Percentiles rank a stretch among this genome's conserved stretches.
Conservation (phyloP, 176 grass and related monocot species). For the barley (Hordeum vulgare) region DNA sequence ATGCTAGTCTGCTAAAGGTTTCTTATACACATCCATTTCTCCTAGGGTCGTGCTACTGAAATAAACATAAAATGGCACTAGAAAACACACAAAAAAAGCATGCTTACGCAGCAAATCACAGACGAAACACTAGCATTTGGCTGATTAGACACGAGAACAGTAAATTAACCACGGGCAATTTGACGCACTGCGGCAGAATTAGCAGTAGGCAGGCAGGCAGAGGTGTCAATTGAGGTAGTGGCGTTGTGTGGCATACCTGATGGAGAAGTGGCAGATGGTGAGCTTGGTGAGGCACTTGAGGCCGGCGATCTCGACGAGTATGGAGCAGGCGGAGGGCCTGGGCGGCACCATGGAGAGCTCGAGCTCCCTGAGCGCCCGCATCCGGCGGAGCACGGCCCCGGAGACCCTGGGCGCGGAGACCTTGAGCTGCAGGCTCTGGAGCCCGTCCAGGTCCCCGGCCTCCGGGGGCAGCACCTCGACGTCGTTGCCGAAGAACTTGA, state of each 20-base stretch:
- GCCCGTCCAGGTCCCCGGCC: slow-evolving; percentile 50
- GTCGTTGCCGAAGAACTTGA: slow-evolving; percentile 96
- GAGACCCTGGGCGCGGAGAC: slow-evolving; percentile 71
- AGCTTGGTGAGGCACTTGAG: slow-evolving; percentile 80
- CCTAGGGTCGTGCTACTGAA: neutral
- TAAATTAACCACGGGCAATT: neutral
- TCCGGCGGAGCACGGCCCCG: slow-evolving; percentile 43
- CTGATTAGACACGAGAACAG: neutral
- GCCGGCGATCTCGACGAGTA: slow-evolving; percentile 60
- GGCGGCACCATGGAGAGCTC: slow-evolving; percentile 74
- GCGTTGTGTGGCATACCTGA: slow-evolving; percentile 31
- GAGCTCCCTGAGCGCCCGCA: slow-evolving; percentile 74
- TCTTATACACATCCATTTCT: neutral
- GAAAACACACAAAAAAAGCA: slow-evolving; percentile 2
- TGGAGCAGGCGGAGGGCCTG: slow-evolving; percentile 59
- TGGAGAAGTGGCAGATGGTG: slow-evolving; percentile 79
- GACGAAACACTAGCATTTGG: neutral
- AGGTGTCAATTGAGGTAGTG: neutral
- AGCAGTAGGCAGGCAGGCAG: neutral
- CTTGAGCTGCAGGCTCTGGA: slow-evolving; percentile 80
- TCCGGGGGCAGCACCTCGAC: slow-evolving; percentile 84
- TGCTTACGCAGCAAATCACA: neutral
- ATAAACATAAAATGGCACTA: neutral
- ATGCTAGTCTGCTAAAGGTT: neutral
- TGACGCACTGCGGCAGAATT: neutral